Evolutionary conservation across 148 eudicot species (phyloP), one percentile per base, ranked within the genome.

Genomic region (Heliosperma pusillum): DNA sequence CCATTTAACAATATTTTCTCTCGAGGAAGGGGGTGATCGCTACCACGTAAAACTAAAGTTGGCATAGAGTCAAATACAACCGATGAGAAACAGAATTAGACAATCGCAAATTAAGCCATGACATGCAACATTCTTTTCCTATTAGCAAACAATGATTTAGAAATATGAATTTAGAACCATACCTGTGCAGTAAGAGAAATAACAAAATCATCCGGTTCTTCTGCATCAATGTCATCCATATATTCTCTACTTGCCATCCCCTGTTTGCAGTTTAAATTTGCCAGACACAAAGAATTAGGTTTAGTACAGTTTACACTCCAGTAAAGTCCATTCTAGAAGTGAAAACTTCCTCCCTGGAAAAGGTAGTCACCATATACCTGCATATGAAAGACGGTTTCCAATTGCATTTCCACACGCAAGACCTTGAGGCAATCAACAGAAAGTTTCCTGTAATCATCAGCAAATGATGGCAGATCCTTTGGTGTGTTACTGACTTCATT

Each of bases 121-220:
- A 29, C 11, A 65, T 16, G 19, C 13, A 22, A 27, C 29, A 36
- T 36, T 36, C 42, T 36, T 20, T 24, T 66, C 59, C 5, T 7
- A 36, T 40, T 56, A 33, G 9, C 22, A 40, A 30, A 7, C 26
- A 63, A 25, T 20, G 25, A 71, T n/a, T 27, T 12, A 16, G 29
- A 74, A 62, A 64, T 58, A 20, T 58, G 25, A 58, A 58, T 19
- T 22, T 58, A 64, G 30, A 63, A 66, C 42, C 83, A 61, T 58
- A 90, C 98, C 96, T 88, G 97, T 20, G 98, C 88, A 57, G 96
- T 86, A 81, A 92, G 88, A 73, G 98, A 90, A 65, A 90, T 89
- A 55, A 94, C 85, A 81, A 85, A 94, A 83, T 94, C 98, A 85
- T 94, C 98, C n/a, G 98, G 98, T 77, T 94, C 98, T 87, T 94